phyloP scores from a whole-genome alignment of 2,329 filamentous ascomycete species.

The Sporothrix dimorphospora region DNA sequence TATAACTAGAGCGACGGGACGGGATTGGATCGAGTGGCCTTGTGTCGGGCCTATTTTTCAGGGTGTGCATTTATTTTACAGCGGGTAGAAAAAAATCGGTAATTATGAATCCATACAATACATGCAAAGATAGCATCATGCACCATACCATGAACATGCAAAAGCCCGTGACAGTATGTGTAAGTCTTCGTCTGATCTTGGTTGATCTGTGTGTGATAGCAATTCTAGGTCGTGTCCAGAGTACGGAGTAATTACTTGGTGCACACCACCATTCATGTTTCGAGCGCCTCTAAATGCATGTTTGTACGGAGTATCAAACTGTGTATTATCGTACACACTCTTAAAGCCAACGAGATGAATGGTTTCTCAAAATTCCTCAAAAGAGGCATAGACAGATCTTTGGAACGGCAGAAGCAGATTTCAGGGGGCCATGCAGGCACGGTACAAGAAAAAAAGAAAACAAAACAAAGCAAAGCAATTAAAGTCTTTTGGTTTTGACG shows the following conservation, averaged over 20 bases:
- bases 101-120: conserved; percentile 20
- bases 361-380: background rate
- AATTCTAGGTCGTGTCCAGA: background rate
- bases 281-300: background rate
- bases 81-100: conserved; percentile 22
- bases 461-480: background rate
- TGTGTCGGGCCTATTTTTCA: background rate
- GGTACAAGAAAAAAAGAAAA: background rate
- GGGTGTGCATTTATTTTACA: conserved; percentile 14
- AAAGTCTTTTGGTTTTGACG: background rate
- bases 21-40: conserved; percentile 9
- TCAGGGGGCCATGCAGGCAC: conserved; percentile 16
- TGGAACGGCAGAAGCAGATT: conserved; percentile 4
- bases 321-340: background rate
- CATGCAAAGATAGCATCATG: background rate
- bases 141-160: background rate
- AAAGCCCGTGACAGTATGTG: background rate
- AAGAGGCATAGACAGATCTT: background rate
- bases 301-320: no score
- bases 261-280: background rate
- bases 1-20: conserved; percentile 18
- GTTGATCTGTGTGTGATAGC: background rate
- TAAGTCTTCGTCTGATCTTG: no score
- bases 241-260: background rate
- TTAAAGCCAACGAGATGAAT: background rate